A percentile compares a stretch with the other conserved stretches of the same genome.
Conservation (phyloP, 2,329 filamentous ascomycete genomes). For the Fragosphaeria purpurea region DNA sequence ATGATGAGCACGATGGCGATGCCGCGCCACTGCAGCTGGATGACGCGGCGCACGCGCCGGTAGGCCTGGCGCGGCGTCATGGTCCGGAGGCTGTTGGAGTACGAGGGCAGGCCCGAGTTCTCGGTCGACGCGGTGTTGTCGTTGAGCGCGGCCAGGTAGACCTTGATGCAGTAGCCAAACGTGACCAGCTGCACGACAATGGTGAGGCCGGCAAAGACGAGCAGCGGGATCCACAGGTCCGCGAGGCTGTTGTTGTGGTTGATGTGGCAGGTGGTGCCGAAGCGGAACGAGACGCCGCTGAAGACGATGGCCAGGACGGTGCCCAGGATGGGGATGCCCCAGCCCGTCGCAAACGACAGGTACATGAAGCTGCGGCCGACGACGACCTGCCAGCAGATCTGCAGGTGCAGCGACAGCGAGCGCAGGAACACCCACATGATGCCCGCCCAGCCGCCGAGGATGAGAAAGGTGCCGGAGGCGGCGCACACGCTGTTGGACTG, state of each 20-base stretch:
- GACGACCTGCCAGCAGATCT: conserved; percentile 94
- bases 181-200: conserved; percentile 76
- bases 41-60: conserved; percentile 71
- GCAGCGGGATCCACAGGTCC: conserved; percentile 82
- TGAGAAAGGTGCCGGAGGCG: conserved; percentile 74
- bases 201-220: conserved; percentile 66
- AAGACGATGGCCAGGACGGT: conserved; percentile 67
- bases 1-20: conserved; percentile 86
- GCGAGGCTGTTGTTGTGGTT: conserved; percentile 77
- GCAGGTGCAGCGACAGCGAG: conserved; percentile 83
- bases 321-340: conserved; percentile 71
- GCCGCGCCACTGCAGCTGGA: conserved; percentile 89
- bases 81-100: conserved; percentile 63
- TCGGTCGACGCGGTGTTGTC: conserved; percentile 63
- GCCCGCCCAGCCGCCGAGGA: conserved; percentile 75
- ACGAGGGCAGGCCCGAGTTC: conserved; percentile 63
- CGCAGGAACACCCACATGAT: conserved; percentile 88
- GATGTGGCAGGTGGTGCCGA: conserved; percentile 86
- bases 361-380: conserved; percentile 87
- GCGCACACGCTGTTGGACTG: conserved; percentile 70
- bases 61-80: conserved; percentile 82
- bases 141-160: conserved; percentile 76
- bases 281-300: conserved; percentile 89
- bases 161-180: conserved; percentile 86
- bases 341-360: conserved; percentile 67